phyloP scores from a whole-genome alignment of 352 stramenopile species.

The Thalassiosira ordinaria region DNA sequence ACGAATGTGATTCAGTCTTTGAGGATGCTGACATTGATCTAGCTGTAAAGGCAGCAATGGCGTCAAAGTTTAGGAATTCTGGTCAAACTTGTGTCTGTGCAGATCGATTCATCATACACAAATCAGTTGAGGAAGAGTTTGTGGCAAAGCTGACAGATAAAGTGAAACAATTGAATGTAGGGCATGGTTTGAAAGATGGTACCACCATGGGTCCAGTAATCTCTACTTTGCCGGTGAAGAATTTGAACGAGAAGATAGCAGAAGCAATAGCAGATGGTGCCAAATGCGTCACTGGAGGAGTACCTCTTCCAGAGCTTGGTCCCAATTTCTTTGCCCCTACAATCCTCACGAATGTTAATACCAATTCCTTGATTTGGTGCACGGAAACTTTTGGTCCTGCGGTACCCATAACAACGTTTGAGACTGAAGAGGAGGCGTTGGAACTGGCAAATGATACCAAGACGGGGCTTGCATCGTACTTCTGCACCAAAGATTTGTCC shows the following conservation, averaged over 20 bases:
- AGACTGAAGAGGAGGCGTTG: conserved; percentile 94
- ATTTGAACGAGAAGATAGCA: conserved; percentile 83
- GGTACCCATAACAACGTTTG: conserved; percentile 92
- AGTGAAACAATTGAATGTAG: conserved; percentile 87
- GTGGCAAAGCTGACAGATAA: conserved; percentile 71
- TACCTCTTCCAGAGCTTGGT: conserved; percentile 72
- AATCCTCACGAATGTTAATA: conserved; percentile 88
- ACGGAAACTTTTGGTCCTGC: conserved; percentile 97
- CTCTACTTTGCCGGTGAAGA: conserved; percentile 89
- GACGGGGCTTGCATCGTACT: conserved; percentile 92
- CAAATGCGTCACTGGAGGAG: conserved; percentile 87
- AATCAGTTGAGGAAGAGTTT: conserved; percentile 93
- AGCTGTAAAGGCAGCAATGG: conserved; percentile 83
- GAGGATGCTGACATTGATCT: conserved; percentile 88
- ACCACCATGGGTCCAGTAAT: conserved; percentile 95
- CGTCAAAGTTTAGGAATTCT: conserved; percentile 88
- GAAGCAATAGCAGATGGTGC: conserved; percentile 92
- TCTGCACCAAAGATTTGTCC: conserved; percentile 92
- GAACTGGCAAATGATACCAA: conserved; percentile 91
- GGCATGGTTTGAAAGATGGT: conserved; percentile 84
- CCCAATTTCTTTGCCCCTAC: conserved; percentile 91
- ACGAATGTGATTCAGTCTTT: too few relatives aligned
- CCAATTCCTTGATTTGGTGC: conserved; percentile 89
- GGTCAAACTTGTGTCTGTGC: conserved; percentile 87
- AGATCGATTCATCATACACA: conserved; percentile 94